Conservation (phyloP, 768 basidiomycete species). For the Cyclocybe aegerita region DNA sequence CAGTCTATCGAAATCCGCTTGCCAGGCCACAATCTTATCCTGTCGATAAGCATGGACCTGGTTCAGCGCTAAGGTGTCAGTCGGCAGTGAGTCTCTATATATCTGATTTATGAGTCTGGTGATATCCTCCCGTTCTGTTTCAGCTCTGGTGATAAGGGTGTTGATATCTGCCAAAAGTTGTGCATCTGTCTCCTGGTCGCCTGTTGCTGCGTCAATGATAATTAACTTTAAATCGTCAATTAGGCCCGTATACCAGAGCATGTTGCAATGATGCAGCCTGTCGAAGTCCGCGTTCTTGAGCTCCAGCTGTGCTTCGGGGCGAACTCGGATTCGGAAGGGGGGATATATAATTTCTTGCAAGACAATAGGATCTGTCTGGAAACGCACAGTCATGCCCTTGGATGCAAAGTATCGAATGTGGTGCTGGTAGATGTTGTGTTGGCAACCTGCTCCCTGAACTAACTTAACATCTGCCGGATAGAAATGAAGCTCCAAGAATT, state of each 20-base stretch:
- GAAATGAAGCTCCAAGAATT: slow-evolving; percentile 94
- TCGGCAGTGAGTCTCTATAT: slow-evolving; percentile 78
- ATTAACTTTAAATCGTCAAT: slow-evolving; percentile 77
- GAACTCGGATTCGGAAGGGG: slow-evolving; percentile 80
- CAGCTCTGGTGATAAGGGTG: slow-evolving; percentile 67
- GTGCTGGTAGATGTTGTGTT: slow-evolving; percentile 92
- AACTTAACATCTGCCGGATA: slow-evolving; percentile 87
- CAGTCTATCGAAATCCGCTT: slow-evolving; percentile 86
- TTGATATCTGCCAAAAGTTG: slow-evolving; percentile 63
- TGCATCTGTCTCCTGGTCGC: slow-evolving; percentile 71
- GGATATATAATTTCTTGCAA: slow-evolving; percentile 90
- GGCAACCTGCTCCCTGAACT: slow-evolving; percentile 86
- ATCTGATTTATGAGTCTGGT: slow-evolving; percentile 70
- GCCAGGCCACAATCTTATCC: slow-evolving; percentile 96
- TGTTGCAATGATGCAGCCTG: slow-evolving; percentile 68
- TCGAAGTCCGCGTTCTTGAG: slow-evolving; percentile 93
- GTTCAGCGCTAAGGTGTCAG: slow-evolving; percentile 86
- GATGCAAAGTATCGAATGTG: slow-evolving; percentile 90
- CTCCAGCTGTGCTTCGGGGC: slow-evolving; percentile 83
- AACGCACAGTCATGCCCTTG: slow-evolving; percentile 82
- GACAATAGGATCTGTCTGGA: slow-evolving; percentile 80
- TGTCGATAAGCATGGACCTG: slow-evolving; percentile 84
- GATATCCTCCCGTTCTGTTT: slow-evolving; percentile 74
- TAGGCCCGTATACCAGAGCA: slow-evolving; percentile 71
- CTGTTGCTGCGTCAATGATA: slow-evolving; percentile 76